A percentile compares a stretch with the other conserved stretches of the same genome.
These are phyloP conservation scores for Penicillium sp. DNA, from an alignment of 2,329 filamentous ascomycete genomes.

Conservation along the genomic window DNA sequence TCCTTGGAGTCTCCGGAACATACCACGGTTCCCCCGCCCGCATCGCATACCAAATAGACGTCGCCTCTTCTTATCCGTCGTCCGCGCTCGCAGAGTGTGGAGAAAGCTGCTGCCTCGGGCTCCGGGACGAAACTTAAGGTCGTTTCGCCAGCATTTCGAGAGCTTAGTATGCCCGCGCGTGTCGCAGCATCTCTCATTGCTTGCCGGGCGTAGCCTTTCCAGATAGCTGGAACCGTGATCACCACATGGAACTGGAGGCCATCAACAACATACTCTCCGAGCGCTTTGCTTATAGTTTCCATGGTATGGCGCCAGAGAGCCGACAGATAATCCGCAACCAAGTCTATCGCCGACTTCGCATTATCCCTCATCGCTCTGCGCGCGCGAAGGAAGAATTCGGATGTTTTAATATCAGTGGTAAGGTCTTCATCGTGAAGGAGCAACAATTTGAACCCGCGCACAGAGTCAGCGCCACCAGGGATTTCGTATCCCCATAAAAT, in stretches of 20 bases:
- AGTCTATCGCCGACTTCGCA: not conserved
- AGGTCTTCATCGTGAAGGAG: slow-evolving; percentile 10
- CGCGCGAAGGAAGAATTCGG: slow-evolving; percentile 6
- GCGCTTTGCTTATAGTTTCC: not conserved
- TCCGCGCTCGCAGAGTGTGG: slow-evolving; percentile 8
- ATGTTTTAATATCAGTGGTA: not conserved
- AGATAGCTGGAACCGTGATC: slow-evolving; percentile 15
- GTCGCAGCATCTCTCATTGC: slow-evolving; percentile 12
- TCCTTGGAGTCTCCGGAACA: not conserved
- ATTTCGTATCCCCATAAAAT: slow-evolving; percentile 11
- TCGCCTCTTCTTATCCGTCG: not conserved
- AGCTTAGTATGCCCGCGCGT: slow-evolving; percentile 4
- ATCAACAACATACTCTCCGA: slow-evolving; percentile 3
- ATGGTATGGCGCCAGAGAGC: slow-evolving; percentile 8
- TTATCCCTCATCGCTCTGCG: slow-evolving; percentile 1
- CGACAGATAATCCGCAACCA: slow-evolving; percentile 9
- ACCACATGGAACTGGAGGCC: slow-evolving; percentile 13
- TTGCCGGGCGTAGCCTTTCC: slow-evolving; percentile 14
- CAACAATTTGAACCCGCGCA: slow-evolving; percentile 10
- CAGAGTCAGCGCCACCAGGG: slow-evolving; percentile 1
- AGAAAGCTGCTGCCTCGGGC: slow-evolving; percentile 10
- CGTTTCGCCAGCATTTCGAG: slow-evolving; percentile 4
- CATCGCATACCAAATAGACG: slow-evolving; percentile 13
- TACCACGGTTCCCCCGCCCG: slow-evolving; percentile 11
- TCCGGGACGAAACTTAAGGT: slow-evolving; percentile 11